A percentile compares a stretch with the other conserved stretches of the same genome.
Evolutionary conservation across 2,329 filamentous ascomycete species (phyloP).

Genomic region (Botrytis fabae): DNA sequence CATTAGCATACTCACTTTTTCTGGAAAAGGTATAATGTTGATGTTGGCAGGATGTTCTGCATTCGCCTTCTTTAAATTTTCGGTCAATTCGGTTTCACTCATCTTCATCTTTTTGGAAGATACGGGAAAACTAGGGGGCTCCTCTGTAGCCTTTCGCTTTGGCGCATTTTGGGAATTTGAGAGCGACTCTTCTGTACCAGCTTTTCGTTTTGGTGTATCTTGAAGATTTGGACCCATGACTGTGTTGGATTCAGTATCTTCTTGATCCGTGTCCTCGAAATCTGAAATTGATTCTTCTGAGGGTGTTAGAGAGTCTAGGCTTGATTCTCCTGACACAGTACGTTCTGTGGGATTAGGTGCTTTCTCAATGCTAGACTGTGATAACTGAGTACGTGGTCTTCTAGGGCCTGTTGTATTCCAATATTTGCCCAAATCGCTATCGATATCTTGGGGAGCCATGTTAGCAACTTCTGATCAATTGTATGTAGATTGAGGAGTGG

Average conservation of each 20-base stretch:
- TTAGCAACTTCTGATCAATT: not conserved
- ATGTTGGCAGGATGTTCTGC: conserved; percentile 53
- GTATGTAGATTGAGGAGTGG: not conserved
- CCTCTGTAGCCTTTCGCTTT: conserved; percentile 74
- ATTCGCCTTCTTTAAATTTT: conserved; percentile 50
- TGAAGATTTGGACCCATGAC: not conserved
- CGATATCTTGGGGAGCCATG: not conserved
- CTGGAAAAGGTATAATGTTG: conserved; percentile 79
- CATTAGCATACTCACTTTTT: conserved; percentile 62
- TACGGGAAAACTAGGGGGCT: conserved; percentile 58
- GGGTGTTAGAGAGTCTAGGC: not conserved
- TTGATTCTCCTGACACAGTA: not conserved
- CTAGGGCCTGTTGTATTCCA: not conserved
- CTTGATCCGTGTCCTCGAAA: not conserved
- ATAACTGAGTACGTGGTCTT: not conserved
- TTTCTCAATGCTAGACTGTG: not conserved
- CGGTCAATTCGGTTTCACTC: conserved; percentile 45
- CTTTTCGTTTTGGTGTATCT: not conserved
- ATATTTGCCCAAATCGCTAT: not conserved
- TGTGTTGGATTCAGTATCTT: not conserved
- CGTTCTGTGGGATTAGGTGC: not conserved
- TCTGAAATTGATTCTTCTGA: not conserved
- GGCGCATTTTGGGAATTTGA: not conserved
- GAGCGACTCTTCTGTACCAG: not conserved
- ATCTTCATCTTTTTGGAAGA: conserved; percentile 66